Conservation (phyloP, 176 grass and related monocot genomes). For the Raddia distichophylla region DNA sequence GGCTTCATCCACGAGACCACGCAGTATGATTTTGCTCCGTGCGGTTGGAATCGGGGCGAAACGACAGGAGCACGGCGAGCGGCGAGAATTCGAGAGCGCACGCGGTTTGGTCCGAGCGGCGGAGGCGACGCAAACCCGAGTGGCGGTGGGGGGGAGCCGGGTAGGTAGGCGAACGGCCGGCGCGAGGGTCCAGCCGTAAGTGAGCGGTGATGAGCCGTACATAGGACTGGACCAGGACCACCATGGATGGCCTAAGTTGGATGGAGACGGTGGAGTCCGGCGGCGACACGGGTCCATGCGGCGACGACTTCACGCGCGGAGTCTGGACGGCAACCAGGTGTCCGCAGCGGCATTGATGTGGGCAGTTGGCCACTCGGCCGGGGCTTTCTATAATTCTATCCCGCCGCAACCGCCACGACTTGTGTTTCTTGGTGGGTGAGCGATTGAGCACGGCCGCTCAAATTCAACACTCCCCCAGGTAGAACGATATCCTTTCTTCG, state of each 20-base stretch:
- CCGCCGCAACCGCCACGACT: not conserved
- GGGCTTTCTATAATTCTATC: not conserved
- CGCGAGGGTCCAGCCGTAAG: not conserved
- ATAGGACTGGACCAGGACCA: not conserved
- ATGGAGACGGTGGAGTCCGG: not conserved
- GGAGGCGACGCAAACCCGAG: conserved; percentile 21
- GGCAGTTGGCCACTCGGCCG: not conserved
- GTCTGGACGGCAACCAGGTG: not conserved
- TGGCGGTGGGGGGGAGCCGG: not conserved
- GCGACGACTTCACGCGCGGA: conserved; percentile 2
- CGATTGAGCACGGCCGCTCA: not conserved
- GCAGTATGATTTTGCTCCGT: not conserved
- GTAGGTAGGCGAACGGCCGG: not conserved
- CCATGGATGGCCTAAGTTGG: not conserved
- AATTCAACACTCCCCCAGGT: not conserved
- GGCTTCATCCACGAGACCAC: not conserved
- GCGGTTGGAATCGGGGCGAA: not conserved
- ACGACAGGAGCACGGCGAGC: conserved; percentile 21
- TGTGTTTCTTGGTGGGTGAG: not conserved
- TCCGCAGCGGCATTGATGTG: not conserved
- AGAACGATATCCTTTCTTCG: no score
- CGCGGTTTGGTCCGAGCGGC: not conserved
- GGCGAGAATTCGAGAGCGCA: conserved; percentile 27
- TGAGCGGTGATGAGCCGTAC: not conserved
- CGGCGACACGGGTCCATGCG: not conserved